Conservation (phyloP, 331 rosid species). For the Quercus phellos region DNA sequence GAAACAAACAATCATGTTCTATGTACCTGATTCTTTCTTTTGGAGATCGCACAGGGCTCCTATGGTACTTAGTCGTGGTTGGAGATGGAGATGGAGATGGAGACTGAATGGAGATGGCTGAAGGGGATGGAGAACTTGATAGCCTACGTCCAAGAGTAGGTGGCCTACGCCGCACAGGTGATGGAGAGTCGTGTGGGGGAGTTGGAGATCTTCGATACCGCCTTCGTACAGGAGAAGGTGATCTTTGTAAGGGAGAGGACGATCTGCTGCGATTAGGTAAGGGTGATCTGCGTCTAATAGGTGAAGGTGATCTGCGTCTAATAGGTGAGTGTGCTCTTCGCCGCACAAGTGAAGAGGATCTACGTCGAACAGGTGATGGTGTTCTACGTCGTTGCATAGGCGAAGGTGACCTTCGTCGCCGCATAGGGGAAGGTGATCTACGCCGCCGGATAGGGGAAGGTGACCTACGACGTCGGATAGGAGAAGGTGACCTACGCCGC, state of each 20-base stretch:
- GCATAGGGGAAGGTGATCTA: conserved; percentile 32
- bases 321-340: conserved; percentile 32
- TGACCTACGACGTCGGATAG: conserved; percentile 5
- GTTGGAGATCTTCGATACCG: conserved; percentile 37
- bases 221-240: conserved; percentile 40
- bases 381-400: conserved; percentile 14
- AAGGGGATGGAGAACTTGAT: conserved; percentile 51
- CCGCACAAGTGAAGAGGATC: conserved; percentile 31
- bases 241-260: conserved; percentile 25
- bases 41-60: conserved; percentile 43
- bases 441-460: conserved; percentile 20
- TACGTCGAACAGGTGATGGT: conserved; percentile 23
- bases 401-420: conserved; percentile 17
- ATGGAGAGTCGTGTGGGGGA: conserved; percentile 34
- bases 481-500: conserved; percentile 33
- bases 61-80: conserved; percentile 27
- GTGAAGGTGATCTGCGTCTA: conserved; percentile 47
- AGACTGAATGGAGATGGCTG: not conserved
- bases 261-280: conserved; percentile 41
- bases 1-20: not conserved
- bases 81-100: conserved; percentile 43
- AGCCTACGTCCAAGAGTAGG: conserved; percentile 38
- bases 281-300: conserved; percentile 35
- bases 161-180: conserved; percentile 42
- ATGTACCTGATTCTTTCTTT: conserved; percentile 48